Evolutionary conservation across 1,284 basidiomycete species (phyloP).

Genomic region (Amylostereum chailletii): DNA sequence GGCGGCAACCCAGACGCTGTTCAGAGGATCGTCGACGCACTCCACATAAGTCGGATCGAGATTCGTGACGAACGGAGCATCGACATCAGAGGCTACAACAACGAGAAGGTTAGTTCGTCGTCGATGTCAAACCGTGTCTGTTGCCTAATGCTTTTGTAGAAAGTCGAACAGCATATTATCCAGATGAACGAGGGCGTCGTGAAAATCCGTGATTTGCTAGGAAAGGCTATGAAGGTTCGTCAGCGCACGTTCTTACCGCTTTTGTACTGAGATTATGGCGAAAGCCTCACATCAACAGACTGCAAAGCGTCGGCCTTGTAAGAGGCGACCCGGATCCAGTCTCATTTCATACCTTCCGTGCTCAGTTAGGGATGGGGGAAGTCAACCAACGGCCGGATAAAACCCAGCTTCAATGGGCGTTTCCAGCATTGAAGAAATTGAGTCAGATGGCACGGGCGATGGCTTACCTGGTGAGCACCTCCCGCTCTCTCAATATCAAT

Average conservation of each 20-base stretch:
- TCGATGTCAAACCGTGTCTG: background rate
- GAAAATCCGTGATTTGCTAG: slow-evolving; percentile 48
- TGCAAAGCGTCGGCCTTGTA: slow-evolving; percentile 18
- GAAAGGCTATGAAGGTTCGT: slow-evolving; percentile 66
- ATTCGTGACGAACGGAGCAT: slow-evolving; percentile 89
- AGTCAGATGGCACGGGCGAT: slow-evolving; percentile 63
- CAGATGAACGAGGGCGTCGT: slow-evolving; percentile 53
- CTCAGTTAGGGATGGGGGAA: slow-evolving; percentile 30
- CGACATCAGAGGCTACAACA: slow-evolving; percentile 82
- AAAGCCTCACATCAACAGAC: slow-evolving; percentile 23
- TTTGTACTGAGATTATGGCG: background rate
- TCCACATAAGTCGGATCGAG: slow-evolving; percentile 97
- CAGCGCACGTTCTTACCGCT: background rate
- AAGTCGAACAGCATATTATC: slow-evolving; percentile 65
- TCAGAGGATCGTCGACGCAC: slow-evolving; percentile 84
- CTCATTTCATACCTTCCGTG: slow-evolving; percentile 47
- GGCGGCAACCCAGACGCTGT: slow-evolving; percentile 82
- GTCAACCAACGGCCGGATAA: slow-evolving; percentile 26
- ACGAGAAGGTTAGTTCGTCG: slow-evolving; percentile 62
- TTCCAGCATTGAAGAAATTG: slow-evolving; percentile 14
- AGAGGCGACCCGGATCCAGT: slow-evolving; percentile 28
- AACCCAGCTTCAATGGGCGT: slow-evolving; percentile 16
- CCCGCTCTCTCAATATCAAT: background rate
- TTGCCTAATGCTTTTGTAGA: slow-evolving; percentile 26
- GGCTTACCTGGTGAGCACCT: slow-evolving; percentile 62